Percentiles rank a stretch among this genome's conserved stretches.
These are phyloP conservation scores for Myriosclerotinia scirpicola DNA, from an alignment of 2,329 filamentous ascomycete species.

Conservation along the genomic window DNA sequence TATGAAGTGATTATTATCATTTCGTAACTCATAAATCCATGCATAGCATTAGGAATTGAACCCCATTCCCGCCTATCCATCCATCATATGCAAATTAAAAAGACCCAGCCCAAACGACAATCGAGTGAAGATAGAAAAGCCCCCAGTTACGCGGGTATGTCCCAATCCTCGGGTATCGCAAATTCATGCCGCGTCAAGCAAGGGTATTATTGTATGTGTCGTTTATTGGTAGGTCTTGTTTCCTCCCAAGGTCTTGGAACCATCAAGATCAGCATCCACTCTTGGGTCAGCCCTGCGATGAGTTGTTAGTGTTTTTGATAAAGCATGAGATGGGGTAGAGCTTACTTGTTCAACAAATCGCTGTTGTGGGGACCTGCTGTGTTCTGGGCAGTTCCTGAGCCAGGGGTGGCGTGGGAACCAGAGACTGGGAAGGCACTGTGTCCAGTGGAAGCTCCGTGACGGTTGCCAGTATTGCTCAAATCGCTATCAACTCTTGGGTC, in stretches of 20 bases:
- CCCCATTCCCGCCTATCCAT: neutral
- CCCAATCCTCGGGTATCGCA: constrained; percentile 17
- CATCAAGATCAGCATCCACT: constrained; percentile 57
- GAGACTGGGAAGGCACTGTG: constrained; percentile 38
- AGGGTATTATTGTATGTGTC: neutral
- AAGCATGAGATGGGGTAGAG: accelerated
- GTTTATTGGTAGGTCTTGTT: constrained; percentile 49
- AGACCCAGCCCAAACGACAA: neutral
- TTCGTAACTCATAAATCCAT: constrained; percentile 15
- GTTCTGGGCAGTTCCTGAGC: constrained; percentile 44
- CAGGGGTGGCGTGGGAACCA: constrained; percentile 38
- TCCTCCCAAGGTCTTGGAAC: constrained; percentile 54
- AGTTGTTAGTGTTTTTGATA: constrained; percentile 9
- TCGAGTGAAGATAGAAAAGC: constrained; percentile 17
- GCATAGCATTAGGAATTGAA: neutral
- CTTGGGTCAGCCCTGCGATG: constrained; percentile 49
- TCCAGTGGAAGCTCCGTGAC: constrained; percentile 34
- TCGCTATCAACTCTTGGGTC: constrained; percentile 57
- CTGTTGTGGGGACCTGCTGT: constrained; percentile 55
- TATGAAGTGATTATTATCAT: constrained; percentile 11
- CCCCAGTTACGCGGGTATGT: constrained; percentile 12
- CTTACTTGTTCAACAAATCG: constrained; percentile 53
- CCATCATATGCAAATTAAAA: constrained; percentile 1
- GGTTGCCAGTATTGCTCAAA: constrained; percentile 45
- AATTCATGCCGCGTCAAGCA: constrained; percentile 3